Evolutionary conservation across 169 alveolate genomes (phyloP), one percentile per base, ranked within the genome.

Genomic region (Pseudocohnilembus persalinus): DNA sequence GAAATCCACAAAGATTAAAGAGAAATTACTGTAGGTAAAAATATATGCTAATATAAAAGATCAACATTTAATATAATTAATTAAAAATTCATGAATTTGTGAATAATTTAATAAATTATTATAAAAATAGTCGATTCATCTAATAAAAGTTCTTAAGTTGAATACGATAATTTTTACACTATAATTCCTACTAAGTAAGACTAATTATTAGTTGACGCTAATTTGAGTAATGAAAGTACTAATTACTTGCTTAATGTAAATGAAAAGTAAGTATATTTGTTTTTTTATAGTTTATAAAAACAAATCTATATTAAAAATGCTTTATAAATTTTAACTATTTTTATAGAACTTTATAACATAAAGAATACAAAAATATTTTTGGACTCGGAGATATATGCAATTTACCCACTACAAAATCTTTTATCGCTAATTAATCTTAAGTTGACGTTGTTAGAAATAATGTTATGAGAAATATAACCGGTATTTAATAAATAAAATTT

Each of bases 341-440:
- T 49, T 49, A 76, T 26, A 35, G 82, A 15, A 93, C 96, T 20
- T 76, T 93, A 28, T 63, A 87, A 78, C 92, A 87, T 82, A 83
- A 88, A 0, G 88, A 88, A 78, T 90, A 86, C 63, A 84, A 80
- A 29, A 93, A 93, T 79, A 89, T 89, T 64, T 93, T 84, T 73
- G 90, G 92, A 33, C 75, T 89, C 15, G 96, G 96, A 65, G 96
- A 93, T 82, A 89, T 64, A 16, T 80, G 74, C 49, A 79, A 78
- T 73, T 33, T 82, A n/a, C 93, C 93, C 31, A 77, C 92, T 29
- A 84, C 96, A 11, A 93, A 93, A 76, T 85, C 94, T 34, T 93
- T 93, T 34, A 92, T 92, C 49, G 92, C 93, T 64, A 93, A 85
- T 31, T 90, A 89, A 86, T 82, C 90, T 77, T 81, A 93, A 84